These are phyloP conservation scores for Candida namnaoensis DNA, from an alignment of 805 yeast species.

Conservation along the genomic window DNA sequence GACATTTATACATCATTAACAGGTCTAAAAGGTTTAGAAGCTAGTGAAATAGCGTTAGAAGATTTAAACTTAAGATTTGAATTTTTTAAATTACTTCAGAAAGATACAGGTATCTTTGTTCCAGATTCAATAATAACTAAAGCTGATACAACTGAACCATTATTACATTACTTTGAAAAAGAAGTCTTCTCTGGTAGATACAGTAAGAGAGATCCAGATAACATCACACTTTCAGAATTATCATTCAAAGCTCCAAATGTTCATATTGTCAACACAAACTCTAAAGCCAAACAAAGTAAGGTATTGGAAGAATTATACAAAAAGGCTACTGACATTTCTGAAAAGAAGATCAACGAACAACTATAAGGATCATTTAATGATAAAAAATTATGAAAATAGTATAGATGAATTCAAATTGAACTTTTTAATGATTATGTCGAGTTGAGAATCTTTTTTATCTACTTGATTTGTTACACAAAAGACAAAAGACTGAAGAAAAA, in stretches of 20 bases:
- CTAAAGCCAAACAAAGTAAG: neutral
- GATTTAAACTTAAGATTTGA: conserved; percentile 18
- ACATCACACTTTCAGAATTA: neutral
- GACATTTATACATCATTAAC: neutral
- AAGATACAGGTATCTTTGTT: conserved; percentile 19
- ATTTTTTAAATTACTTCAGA: conserved; percentile 21
- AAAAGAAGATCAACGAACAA: neutral
- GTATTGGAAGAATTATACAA: too few relatives aligned
- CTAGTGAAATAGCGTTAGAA: neutral
- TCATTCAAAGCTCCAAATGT: neutral
- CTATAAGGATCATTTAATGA: neutral
- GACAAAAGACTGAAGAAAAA: too few relatives aligned
- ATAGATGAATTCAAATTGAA: too few relatives aligned
- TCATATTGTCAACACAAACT: too few relatives aligned
- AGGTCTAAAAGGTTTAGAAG: neutral
- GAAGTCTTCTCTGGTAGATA: conserved; percentile 20
- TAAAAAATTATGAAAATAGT: too few relatives aligned
- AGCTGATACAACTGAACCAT: conserved; percentile 15
- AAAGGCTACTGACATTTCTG: neutral
- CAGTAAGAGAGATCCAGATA: neutral
- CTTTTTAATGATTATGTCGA: too few relatives aligned
- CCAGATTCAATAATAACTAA: conserved; percentile 22
- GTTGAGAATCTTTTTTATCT: too few relatives aligned
- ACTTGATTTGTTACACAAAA: too few relatives aligned
- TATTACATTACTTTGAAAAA: conserved; percentile 12